Evolutionary conservation across 257 asterid genomes (phyloP).

Genomic region (Solanum phureja): DNA sequence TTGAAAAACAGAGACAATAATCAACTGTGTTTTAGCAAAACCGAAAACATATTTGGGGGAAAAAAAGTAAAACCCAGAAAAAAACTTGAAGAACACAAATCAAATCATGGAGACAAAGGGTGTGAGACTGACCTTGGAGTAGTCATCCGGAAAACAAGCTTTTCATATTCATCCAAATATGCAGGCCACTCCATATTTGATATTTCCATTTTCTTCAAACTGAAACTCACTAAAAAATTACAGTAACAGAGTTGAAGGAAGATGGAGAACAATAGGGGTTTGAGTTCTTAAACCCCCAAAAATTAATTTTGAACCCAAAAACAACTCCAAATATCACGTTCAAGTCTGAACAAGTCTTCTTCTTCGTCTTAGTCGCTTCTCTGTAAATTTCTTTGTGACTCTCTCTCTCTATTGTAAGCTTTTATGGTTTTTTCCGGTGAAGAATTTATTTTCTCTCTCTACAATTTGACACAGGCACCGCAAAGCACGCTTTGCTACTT

Average conservation of each 20-base stretch:
- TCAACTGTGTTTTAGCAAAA: neutral
- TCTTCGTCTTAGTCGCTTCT: neutral
- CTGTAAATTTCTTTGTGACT: neutral
- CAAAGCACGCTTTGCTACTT: slow-evolving; percentile 11
- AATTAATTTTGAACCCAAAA: neutral
- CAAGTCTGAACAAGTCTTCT: neutral
- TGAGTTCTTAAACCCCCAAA: neutral
- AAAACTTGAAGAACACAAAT: neutral
- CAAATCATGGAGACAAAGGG: neutral
- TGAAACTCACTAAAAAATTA: neutral
- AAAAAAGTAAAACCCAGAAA: neutral
- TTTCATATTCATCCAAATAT: slow-evolving; percentile 79
- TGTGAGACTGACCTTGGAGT: slow-evolving; percentile 63
- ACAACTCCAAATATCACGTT: neutral
- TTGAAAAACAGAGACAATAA: neutral
- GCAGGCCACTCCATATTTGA: slow-evolving; percentile 64
- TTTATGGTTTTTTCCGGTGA: neutral
- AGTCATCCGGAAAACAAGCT: slow-evolving; percentile 78
- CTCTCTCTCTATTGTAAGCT: slow-evolving; percentile 2
- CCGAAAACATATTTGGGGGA: neutral
- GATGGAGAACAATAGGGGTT: neutral
- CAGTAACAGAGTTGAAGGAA: neutral
- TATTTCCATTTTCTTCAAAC: neutral
- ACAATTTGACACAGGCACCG: neutral
- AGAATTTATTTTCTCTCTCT: neutral